phyloP scores from a whole-genome alignment of 148 eudicot species.

The Camellia sinensis region DNA sequence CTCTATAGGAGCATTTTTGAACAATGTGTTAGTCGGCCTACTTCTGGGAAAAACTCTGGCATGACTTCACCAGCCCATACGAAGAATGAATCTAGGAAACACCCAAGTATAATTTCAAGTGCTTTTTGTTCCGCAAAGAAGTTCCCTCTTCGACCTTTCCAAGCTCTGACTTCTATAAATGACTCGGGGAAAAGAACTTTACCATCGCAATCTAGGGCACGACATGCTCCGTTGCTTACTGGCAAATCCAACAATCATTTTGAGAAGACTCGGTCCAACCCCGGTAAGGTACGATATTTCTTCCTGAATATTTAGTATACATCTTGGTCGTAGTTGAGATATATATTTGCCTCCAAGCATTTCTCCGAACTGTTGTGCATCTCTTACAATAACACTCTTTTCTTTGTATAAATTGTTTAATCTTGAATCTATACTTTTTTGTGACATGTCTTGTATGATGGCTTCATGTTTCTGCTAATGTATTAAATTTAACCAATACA shows the following conservation, averaged over 20 bases:
- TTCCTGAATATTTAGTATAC: neutral
- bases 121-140: constrained; percentile 86
- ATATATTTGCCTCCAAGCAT: neutral
- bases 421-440: neutral
- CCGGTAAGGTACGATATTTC: constrained; percentile 42
- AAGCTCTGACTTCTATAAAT: constrained; percentile 49
- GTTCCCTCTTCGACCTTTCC: constrained; percentile 64
- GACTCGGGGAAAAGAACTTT: constrained; percentile 49
- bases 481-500: neutral
- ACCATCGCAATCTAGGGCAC: constrained; percentile 37
- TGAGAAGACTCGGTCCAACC: constrained; percentile 41
- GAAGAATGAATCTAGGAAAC: constrained; percentile 60
- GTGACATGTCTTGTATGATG: neutral
- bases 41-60: constrained; percentile 72
- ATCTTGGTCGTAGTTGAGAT: neutral
- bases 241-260: constrained; percentile 37
- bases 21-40: constrained; percentile 65
- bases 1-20: constrained; percentile 88
- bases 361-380: neutral
- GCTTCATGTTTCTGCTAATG: neutral
- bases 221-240: constrained; percentile 39
- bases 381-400: neutral
- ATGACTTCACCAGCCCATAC: constrained; percentile 65
- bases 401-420: neutral
- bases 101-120: constrained; percentile 80